Base-by-base conservation (phyloP, 164 flowering plant species). In the Stephania japonica region DNA sequence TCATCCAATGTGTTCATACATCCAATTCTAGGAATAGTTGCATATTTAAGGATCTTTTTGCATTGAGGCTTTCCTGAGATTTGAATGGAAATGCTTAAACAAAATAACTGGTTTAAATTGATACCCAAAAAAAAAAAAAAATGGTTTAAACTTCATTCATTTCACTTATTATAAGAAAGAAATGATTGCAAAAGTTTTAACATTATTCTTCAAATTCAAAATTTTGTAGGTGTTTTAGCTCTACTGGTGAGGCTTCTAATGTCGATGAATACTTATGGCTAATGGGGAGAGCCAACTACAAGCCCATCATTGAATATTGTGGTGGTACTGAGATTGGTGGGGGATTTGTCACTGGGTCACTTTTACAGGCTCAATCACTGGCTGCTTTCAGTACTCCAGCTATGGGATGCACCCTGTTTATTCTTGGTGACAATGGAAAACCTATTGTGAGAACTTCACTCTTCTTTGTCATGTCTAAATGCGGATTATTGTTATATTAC, bases 291-390 rank as follows among this genome's bases (percentile, higher is more conserved):
- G 97, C 97, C 74, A 41, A 68, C 23, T 95, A 89, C 89, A 93
- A 89, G 78, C 99, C 99, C 72, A 76, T 95, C 47, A 90, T 93
- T 68, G 99, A 95, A 79, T 93, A 89, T 81, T 95, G 99, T 85
- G 99, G 98, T 67, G 99, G 99, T 24, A 95, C 97, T 9, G 97
- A 95, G 84, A 91, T 95, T 79, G 98, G 98, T 63, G 99, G 99
- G 79, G 98, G 86, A 70, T 95, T 93, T 83, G 84, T 88, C 67
- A 66, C 91, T 25, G 98, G 99, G 14, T 91, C 97, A 24, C 68
- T 95, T 64, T 72, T 93, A 80, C 99, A 95, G 84, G 63, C 87
- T 75, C 99, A 93, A 62, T 87, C 96, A 67, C 79, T 95, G 80
- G 85, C 98, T 73, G 92, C 99, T 79, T 91, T 95, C 71, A 95